Conservation (phyloP, 179 eudicot species). For the Camellia oleifera region DNA sequence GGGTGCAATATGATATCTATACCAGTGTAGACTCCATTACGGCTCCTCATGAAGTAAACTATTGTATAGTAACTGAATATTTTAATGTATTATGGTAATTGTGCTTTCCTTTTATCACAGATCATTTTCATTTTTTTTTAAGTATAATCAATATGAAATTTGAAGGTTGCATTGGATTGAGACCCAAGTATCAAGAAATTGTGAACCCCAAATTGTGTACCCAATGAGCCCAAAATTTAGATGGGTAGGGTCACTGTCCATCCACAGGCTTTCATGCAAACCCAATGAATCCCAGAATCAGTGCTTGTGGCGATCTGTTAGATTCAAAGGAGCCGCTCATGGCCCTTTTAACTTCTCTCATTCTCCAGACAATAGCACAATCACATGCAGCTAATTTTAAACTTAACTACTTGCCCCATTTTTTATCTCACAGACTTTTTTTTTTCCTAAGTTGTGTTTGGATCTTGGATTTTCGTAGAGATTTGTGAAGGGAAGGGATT, state of each 20-base stretch:
- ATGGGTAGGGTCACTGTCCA: not conserved
- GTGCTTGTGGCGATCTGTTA: not conserved
- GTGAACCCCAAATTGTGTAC: not conserved
- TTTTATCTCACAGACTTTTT: not conserved
- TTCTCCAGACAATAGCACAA: not conserved
- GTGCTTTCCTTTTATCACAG: not conserved
- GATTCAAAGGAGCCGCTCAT: slow-evolving; percentile 2
- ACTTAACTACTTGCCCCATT: not conserved
- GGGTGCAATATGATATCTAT: not conserved
- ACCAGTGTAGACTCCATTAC: not conserved
- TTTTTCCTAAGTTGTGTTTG: not conserved
- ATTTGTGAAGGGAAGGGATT: too few species aligned
- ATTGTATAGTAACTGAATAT: not conserved
- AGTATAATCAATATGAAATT: not conserved
- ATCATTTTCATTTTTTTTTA: not conserved
- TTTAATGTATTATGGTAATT: not conserved
- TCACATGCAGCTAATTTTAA: not conserved
- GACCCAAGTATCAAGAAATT: not conserved
- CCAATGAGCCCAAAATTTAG: not conserved
- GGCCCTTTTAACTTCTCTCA: not conserved
- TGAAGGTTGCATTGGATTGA: not conserved
- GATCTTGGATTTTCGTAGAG: too few species aligned
- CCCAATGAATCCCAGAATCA: not conserved
- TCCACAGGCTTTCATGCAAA: not conserved
- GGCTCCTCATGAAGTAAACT: not conserved